Evolutionary conservation across 2,329 filamentous ascomycete genomes (phyloP).

Genomic region (Penicillium sp.): DNA sequence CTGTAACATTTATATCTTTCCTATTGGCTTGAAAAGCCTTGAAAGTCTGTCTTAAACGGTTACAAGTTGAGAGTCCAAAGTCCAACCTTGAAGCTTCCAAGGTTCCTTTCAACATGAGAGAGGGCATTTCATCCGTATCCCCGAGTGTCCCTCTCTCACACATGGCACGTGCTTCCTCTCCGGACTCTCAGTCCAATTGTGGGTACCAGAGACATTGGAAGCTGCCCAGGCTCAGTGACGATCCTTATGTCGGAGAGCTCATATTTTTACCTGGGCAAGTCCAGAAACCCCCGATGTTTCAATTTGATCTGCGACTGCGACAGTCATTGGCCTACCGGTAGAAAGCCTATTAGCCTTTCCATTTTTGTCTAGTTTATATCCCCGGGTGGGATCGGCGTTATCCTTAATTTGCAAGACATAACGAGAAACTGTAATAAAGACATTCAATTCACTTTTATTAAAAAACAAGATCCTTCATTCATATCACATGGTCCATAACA

Average conservation of each 20-base stretch:
- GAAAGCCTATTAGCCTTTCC: neutral
- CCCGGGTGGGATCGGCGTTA: neutral
- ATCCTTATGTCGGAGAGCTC: neutral
- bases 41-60: neutral
- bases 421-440: neutral
- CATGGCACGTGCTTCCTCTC: neutral
- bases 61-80: neutral
- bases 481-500: constrained; percentile 2
- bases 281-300: neutral
- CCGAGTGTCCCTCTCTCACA: neutral
- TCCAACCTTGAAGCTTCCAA: no score
- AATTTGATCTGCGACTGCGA: neutral
- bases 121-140: no score
- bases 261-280: neutral
- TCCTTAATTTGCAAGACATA: neutral
- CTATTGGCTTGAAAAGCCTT: neutral
- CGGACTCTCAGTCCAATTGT: neutral
- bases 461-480: neutral
- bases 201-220: neutral
- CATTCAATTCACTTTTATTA: neutral
- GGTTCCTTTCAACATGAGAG: no score
- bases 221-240: neutral
- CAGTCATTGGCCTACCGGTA: neutral
- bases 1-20: neutral
- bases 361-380: neutral